phyloP scores from a whole-genome alignment of 371 early-diverging fungal species.

The Mucor mucedo region DNA sequence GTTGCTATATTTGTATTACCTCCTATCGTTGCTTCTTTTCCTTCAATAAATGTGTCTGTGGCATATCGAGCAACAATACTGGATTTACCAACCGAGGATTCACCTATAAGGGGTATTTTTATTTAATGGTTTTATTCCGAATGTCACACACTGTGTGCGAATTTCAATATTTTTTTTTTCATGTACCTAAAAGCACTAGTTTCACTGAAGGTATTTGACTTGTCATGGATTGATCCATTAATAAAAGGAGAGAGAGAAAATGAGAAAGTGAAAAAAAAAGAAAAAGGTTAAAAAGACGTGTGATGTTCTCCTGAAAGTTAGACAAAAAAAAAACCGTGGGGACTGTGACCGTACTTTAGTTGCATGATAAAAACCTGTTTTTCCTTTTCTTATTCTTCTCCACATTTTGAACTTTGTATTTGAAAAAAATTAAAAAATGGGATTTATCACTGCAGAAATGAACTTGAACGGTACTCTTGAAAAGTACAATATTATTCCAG shows the following conservation, averaged over 20 bases:
- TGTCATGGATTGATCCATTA: conserved; percentile 30
- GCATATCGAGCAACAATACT: conserved; percentile 85
- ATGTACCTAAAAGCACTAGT: conserved; percentile 69
- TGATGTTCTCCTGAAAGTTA: not conserved
- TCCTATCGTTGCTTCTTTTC: conserved; percentile 97
- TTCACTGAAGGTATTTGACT: conserved; percentile 53
- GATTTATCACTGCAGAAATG: conserved; percentile 51
- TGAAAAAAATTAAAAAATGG: conserved; percentile 33
- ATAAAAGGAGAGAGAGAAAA: conserved; percentile 15
- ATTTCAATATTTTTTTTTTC: not conserved
- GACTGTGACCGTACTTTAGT: not conserved
- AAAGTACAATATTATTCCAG: conserved; percentile 52
- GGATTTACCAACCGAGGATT: conserved; percentile 88
- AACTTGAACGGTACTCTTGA: conserved; percentile 45
- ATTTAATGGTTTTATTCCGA: not conserved
- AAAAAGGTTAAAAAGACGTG: not conserved
- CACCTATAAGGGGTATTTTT: conserved; percentile 52
- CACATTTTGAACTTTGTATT: conserved; percentile 2
- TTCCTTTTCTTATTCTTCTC: not conserved
- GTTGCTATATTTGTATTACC: conserved; percentile 43
- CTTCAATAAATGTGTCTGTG: conserved; percentile 90
- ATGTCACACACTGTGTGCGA: not conserved
- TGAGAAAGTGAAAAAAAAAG: conserved; percentile 10
- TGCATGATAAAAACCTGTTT: not conserved
- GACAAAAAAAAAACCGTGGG: not conserved